Percentiles rank a stretch among this genome's conserved stretches.
phyloP scores from a whole-genome alignment of 768 basidiomycete genomes.

The Naganishia randhawae region DNA sequence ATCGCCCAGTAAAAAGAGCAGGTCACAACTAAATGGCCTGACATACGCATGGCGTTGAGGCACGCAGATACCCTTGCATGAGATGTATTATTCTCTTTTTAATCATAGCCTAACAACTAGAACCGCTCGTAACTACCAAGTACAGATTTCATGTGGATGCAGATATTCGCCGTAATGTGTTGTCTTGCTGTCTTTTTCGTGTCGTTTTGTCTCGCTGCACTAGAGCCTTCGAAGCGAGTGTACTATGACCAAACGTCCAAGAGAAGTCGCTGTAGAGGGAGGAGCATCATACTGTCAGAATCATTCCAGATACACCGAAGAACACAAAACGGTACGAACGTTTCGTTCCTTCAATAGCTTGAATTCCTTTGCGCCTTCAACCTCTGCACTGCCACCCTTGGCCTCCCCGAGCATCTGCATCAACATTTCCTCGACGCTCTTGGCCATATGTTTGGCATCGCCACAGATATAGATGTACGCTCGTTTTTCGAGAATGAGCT shows the following conservation, averaged over 20 bases:
- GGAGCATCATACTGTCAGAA: background rate
- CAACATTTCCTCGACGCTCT: conserved; percentile 85
- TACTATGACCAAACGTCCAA: conserved; percentile 33
- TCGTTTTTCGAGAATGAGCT: conserved; percentile 86
- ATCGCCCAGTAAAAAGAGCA: background rate
- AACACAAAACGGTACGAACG: conserved; percentile 37
- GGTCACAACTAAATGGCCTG: background rate
- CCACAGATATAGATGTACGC: conserved; percentile 98
- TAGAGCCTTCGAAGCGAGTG: background rate
- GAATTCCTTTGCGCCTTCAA: conserved; percentile 84
- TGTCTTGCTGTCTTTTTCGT: background rate
- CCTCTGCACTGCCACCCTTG: conserved; percentile 81
- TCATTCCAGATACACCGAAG: background rate
- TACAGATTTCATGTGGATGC: background rate
- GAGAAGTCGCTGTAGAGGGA: conserved; percentile 25
- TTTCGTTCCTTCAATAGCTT: conserved; percentile 83
- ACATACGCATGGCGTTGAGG: background rate
- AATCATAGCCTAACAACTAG: background rate
- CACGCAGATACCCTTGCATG: no score
- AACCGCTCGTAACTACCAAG: background rate
- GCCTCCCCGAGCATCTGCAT: conserved; percentile 74
- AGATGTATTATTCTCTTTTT: background rate
- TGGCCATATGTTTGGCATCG: conserved; percentile 94
- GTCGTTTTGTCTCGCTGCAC: background rate
- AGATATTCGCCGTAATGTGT: background rate